Base-by-base conservation (phyloP, 176 grass and related monocot genomes). In the Melocanna baccifera region DNA sequence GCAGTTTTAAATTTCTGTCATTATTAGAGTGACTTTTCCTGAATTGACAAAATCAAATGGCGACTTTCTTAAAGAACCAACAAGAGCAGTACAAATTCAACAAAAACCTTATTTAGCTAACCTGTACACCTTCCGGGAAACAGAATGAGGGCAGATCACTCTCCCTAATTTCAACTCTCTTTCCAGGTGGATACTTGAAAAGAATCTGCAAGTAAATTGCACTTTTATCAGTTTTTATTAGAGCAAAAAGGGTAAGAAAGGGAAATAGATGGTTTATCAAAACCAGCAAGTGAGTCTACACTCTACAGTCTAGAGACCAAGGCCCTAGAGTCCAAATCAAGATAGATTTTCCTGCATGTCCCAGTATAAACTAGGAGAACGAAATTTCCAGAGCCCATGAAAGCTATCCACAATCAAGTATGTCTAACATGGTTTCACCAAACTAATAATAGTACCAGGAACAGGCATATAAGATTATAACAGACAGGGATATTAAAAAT, bases 101-200 rank as follows among this genome's bases (percentile, higher is more conserved):
- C 39, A 39, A 83, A 41, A 66, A 74, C 22, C 62, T 72, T 67
- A 74, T 67, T 56, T 64, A 71, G 70, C 91, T 67, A 83, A 99
- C 96, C 96, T 96, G 95, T 81, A 99, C 93, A 69, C 96, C 93
- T 74, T 99, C 93, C 65, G 96, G 96, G 74, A 99, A 99, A 90
- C 96, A 99, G 77, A 99, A 99, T 22, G 91, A 79, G 70, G 96
- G 96, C 62, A 99, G 84, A 85, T 96, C 96, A 74, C 45, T 61
- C 88, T 93, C 96, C 71, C 91, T 87, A 80, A 91, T 92, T 69
- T 92, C 93, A 19, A 75, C 81, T 74, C 46, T 90, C 86, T 96
- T 94, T 85, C 87, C 93, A 63, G 89, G 96, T 88, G 96, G 96
- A 82, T 99, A 99, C 67, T 96, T 96, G 71, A 96, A 99, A 90